Percentiles rank a stretch among this genome's conserved stretches.
Conservation (phyloP, 2,329 filamentous ascomycete genomes). For the Chaetomium olivaceum region DNA sequence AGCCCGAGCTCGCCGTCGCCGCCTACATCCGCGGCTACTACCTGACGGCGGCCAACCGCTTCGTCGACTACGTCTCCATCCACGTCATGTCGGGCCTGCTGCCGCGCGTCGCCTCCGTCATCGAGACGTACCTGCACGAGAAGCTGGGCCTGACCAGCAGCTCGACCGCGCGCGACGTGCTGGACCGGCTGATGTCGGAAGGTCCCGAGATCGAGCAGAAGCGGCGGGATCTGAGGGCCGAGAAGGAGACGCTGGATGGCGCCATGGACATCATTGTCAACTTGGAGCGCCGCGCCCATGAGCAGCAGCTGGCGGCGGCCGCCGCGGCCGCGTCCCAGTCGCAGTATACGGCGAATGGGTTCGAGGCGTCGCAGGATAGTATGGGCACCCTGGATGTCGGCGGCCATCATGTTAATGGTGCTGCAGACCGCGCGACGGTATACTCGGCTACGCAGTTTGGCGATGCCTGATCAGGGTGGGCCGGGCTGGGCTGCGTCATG, state of each 20-base stretch:
- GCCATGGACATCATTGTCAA: conserved; percentile 37
- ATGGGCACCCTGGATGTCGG: neutral
- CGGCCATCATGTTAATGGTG: neutral
- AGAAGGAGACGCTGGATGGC: conserved; percentile 30
- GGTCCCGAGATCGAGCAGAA: conserved; percentile 30
- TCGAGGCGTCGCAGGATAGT: conserved; percentile 21
- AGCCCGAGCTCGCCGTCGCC: conserved; percentile 61
- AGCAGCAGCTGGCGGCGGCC: conserved; percentile 15
- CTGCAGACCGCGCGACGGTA: neutral
- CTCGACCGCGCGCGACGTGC: conserved; percentile 23
- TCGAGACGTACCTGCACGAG: conserved; percentile 47
- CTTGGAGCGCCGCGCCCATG: conserved; percentile 26
- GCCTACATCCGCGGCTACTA: conserved; percentile 70
- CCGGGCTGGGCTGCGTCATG: too few relatives aligned
- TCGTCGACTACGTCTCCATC: conserved; percentile 58
- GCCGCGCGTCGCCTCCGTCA: conserved; percentile 44
- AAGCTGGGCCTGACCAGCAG: conserved; percentile 45
- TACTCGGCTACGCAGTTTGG: conserved; percentile 21
- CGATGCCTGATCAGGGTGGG: conserved; percentile 8
- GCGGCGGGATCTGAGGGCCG: conserved; percentile 25
- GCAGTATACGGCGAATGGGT: conserved; percentile 12
- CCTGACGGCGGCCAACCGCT: conserved; percentile 62
- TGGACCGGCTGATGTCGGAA: conserved; percentile 31
- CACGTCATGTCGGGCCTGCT: conserved; percentile 52
- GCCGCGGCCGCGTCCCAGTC: conserved; percentile 9